Base-by-base conservation (phyloP, 2,329 filamentous ascomycete genomes). In the Clonostachys chloroleuca region DNA sequence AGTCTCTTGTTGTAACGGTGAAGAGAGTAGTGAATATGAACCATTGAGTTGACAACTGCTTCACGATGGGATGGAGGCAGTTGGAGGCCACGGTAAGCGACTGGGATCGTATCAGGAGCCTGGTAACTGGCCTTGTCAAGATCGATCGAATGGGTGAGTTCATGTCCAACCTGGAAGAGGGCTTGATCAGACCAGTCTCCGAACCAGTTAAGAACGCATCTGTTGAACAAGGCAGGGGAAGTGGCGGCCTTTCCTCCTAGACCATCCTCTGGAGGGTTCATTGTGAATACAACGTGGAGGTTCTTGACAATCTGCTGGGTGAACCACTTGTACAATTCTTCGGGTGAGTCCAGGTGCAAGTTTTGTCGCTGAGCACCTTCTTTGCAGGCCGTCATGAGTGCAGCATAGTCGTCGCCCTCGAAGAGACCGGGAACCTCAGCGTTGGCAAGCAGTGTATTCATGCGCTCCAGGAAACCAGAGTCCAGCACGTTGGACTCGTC, bases 281-380 rank as follows among this genome's bases (percentile, higher is more conserved):
- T 99, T 4, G 94, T 99, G 67, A 99, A 99, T 18, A 99, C 94
- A 43, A 99, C 94, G 60, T 99, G 94, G 39, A 99, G 73, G 62
- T 99, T 99, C 75, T 96, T 96, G 64, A 99, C 89, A 59, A 99
- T 97, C 66, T 99, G 94, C 59, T 95, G 89, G 0, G 95, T 99
- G 72, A 99, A 99, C 94, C 94, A 99, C 72, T 97, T 97, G 78
- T 99, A 99, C n/a, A 99, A 77, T 67, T 99, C 94, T 71, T 99
- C 95, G 56, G 96, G 92, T 2, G 94, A 97, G 69, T 99, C 94
- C 2, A 99, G 81, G 49, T 97, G 83, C 49, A 97, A 78, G 43
- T 94, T 94, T 72, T 99, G 94, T 52, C 92, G 86, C 66, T 99
- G 94, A 17, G 94, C 92, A 50, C 94, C 95, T 72, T 99, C 94